phyloP scores from a whole-genome alignment of 2,329 filamentous ascomycete species.

The Onygenales sp. region DNA sequence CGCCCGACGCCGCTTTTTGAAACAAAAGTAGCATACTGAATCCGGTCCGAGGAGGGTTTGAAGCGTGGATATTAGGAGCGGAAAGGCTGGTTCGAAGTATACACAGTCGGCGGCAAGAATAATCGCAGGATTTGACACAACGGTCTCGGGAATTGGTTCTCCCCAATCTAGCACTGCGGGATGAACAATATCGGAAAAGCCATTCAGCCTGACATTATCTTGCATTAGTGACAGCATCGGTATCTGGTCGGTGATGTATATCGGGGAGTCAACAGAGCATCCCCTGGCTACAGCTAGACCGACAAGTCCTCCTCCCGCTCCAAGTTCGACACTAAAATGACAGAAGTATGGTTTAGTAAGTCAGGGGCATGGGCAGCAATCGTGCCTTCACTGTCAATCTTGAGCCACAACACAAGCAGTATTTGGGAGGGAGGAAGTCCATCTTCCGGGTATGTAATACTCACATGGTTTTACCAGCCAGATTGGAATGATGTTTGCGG shows the following conservation, averaged over 20 bases:
- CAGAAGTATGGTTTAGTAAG: constrained; percentile 9
- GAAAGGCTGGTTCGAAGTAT: constrained; percentile 94
- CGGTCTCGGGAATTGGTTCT: constrained; percentile 28
- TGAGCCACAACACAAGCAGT: too few species aligned
- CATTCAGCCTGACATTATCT: constrained; percentile 77
- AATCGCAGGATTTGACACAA: constrained; percentile 54
- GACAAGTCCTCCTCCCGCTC: constrained; percentile 83
- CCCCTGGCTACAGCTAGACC: constrained; percentile 53
- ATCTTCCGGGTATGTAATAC: background rate
- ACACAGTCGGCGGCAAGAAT: constrained; percentile 95
- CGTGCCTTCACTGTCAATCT: background rate
- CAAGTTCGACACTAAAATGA: constrained; percentile 66
- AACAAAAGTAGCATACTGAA: constrained; percentile 77
- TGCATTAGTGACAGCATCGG: constrained; percentile 81
- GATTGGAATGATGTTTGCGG: constrained; percentile 54
- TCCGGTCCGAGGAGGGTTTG: constrained; percentile 57
- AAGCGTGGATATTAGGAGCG: constrained; percentile 71
- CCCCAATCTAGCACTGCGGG: constrained; percentile 75
- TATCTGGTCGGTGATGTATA: constrained; percentile 78
- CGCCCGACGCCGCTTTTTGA: constrained; percentile 81
- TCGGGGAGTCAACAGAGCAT: constrained; percentile 43
- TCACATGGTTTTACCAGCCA: constrained; percentile 63
- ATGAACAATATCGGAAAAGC: constrained; percentile 52
- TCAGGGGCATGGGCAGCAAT: background rate
- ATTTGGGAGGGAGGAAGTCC: background rate